Percentiles rank a stretch among this genome's conserved stretches.
phyloP scores from a whole-genome alignment of 208 protist genomes.

The Leishmania lainsoni region DNA sequence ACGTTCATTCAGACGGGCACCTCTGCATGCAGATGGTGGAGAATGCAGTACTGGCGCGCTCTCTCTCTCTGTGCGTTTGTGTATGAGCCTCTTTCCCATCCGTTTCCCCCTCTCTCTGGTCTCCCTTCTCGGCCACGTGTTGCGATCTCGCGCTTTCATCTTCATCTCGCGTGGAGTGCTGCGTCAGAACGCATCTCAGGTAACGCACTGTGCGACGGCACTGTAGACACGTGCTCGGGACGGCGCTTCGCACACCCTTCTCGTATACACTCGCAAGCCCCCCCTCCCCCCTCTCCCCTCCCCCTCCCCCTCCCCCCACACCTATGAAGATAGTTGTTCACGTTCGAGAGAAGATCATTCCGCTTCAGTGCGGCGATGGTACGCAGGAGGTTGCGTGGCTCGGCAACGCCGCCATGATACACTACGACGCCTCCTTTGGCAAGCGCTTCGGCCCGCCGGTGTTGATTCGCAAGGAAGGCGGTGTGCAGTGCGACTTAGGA shows the following conservation, averaged over 20 bases:
- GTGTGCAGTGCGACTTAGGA: conserved; percentile 67
- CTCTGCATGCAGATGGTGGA: neutral
- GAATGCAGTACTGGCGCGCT: neutral
- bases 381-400: conserved; percentile 86
- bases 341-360: conserved; percentile 83
- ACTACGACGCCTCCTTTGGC: conserved; percentile 84
- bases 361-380: conserved; percentile 85
- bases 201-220: neutral
- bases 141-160: neutral
- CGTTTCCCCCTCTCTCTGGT: neutral
- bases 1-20: neutral
- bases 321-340: conserved; percentile 84
- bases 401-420: conserved; percentile 87
- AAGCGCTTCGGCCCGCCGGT: conserved; percentile 61
- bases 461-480: conserved; percentile 84
- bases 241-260: neutral
- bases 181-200: neutral
- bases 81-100: neutral
- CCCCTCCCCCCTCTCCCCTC: too few relatives aligned
- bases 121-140: neutral
- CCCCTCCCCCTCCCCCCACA: neutral
- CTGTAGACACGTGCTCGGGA: neutral
- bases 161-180: neutral
- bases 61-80: neutral
- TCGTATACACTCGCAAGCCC: neutral